phyloP scores from a whole-genome alignment of 2,329 filamentous ascomycete genomes.

The Trichophyton mentagrophytes region DNA sequence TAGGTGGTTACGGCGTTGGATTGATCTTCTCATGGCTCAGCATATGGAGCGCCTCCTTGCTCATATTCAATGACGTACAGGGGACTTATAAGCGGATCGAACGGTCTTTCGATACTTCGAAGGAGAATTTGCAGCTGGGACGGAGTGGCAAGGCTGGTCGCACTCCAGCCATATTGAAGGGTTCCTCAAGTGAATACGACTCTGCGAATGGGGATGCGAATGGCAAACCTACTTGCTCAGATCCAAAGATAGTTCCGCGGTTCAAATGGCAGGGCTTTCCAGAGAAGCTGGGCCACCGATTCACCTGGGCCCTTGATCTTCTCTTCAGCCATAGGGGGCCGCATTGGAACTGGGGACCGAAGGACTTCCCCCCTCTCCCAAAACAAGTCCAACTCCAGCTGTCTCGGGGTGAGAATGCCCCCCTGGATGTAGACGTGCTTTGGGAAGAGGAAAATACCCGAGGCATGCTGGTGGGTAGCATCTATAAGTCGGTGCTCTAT shows the following conservation, averaged over 20 bases:
- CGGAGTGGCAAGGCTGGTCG: not conserved
- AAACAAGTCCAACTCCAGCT: slow-evolving; percentile 18
- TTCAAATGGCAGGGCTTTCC: slow-evolving; percentile 46
- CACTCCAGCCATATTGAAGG: not conserved
- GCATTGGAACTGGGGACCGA: slow-evolving; percentile 47
- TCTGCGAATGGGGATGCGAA: not conserved
- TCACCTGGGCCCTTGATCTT: slow-evolving; percentile 47
- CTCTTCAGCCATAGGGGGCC: slow-evolving; percentile 47
- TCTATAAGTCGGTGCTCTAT: slow-evolving; percentile 39
- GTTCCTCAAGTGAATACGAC: not conserved
- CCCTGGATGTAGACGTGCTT: not conserved
- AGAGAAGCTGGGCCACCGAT: slow-evolving; percentile 36
- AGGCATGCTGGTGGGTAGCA: slow-evolving; percentile 32
- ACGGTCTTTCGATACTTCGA: slow-evolving; percentile 15
- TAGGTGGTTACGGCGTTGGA: slow-evolving; percentile 43
- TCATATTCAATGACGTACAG: slow-evolving; percentile 45
- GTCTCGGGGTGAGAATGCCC: slow-evolving; percentile 10
- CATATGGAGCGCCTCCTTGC: slow-evolving; percentile 40
- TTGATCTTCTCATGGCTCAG: slow-evolving; percentile 42
- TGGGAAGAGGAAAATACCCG: not conserved
- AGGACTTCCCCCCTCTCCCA: slow-evolving; percentile 31
- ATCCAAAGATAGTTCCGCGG: not conserved
- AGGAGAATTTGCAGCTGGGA: not conserved
- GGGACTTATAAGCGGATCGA: slow-evolving; percentile 46
- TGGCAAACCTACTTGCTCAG: not conserved